Evolutionary conservation across 2,329 filamentous ascomycete species (phyloP).

Genomic region (Nemania serpens): DNA sequence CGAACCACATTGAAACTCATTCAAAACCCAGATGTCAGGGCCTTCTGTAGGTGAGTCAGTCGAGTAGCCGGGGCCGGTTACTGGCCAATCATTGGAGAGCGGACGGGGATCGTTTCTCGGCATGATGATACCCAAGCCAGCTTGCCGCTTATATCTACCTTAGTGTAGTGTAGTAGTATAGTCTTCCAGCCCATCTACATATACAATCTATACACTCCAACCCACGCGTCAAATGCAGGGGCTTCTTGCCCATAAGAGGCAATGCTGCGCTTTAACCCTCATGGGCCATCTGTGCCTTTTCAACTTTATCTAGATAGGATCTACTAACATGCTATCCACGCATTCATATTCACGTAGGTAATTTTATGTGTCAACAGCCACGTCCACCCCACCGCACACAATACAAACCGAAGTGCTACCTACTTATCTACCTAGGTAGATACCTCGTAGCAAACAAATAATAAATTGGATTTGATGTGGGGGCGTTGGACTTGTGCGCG

Average conservation of each 20-base stretch:
- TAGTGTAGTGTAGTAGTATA: too few relatives aligned
- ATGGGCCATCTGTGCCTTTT: neutral
- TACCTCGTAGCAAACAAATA: neutral
- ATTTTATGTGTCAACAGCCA: constrained; percentile 1
- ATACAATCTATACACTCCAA: neutral
- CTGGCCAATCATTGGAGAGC: constrained; percentile 9
- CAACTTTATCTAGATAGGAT: constrained; percentile 8
- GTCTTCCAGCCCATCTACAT: too few relatives aligned
- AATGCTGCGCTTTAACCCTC: constrained; percentile 11
- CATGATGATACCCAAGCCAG: constrained; percentile 8
- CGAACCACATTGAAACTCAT: neutral
- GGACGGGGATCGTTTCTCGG: neutral
- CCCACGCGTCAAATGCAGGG: constrained; percentile 24
- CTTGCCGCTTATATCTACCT: constrained; percentile 5
- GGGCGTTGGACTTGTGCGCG: neutral
- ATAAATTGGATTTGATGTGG: constrained; percentile 1
- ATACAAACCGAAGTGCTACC: neutral
- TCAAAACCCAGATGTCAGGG: neutral
- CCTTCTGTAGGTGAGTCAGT: constrained; percentile 5
- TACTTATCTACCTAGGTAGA: neutral
- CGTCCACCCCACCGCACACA: neutral
- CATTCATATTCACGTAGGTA: neutral
- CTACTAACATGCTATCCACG: neutral
- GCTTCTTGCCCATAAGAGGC: constrained; percentile 11
- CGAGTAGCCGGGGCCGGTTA: neutral